Conservation (phyloP, 2,329 filamentous ascomycete species). For the Huntiella moniliformis region DNA sequence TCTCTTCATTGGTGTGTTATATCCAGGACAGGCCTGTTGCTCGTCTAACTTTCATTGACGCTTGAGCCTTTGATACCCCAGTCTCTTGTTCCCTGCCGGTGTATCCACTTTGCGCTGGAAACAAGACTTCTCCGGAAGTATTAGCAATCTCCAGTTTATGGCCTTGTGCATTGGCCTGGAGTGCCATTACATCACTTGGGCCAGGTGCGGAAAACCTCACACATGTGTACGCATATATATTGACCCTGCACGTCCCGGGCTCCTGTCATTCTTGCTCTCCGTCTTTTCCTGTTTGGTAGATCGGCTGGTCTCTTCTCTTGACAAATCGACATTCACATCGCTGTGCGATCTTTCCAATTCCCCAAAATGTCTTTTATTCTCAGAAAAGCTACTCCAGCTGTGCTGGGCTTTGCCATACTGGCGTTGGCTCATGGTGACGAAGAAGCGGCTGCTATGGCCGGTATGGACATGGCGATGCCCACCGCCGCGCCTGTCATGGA, state of each 20-base stretch:
- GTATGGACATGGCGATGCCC: slow-evolving; percentile 12
- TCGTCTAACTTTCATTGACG: too few species aligned
- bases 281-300: background rate
- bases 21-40: too few species aligned
- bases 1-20: too few species aligned
- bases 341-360: slow-evolving; percentile 6
- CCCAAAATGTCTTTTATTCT: slow-evolving; percentile 1
- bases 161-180: background rate
- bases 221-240: background rate
- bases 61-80: too few species aligned
- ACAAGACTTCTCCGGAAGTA: background rate
- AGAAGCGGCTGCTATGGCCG: background rate
- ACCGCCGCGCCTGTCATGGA: slow-evolving; percentile 8
- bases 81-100: slow-evolving; percentile 1
- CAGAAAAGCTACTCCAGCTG: background rate
- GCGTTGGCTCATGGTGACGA: slow-evolving; percentile 8
- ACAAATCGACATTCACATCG: background rate
- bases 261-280: background rate
- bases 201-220: background rate
- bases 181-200: slow-evolving; percentile 6
- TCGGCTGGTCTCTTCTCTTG: too few species aligned
- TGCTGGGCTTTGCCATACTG: slow-evolving; percentile 4
- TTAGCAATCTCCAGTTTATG: slow-evolving; percentile 2
- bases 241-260: background rate
- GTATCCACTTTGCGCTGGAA: slow-evolving; percentile 1